A percentile compares a stretch with the other conserved stretches of the same genome.
phyloP scores from a whole-genome alignment of 1,284 basidiomycete genomes.

The Marasmius sp. region DNA sequence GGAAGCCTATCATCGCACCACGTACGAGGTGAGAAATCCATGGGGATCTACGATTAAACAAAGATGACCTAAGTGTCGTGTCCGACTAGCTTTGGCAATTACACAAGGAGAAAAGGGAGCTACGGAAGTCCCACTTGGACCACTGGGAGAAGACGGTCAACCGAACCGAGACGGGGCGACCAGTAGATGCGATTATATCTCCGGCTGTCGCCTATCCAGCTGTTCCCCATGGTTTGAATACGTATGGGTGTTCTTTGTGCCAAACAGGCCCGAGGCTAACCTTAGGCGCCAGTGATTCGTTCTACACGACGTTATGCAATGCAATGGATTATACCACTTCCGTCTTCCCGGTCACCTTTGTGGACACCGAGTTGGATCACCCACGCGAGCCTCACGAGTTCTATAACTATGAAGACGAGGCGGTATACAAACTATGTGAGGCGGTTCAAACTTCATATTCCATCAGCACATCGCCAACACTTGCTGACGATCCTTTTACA shows the following conservation, averaged over 20 bases:
- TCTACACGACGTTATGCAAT: constrained; percentile 66
- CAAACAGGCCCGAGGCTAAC: not conserved
- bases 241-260: constrained; percentile 21
- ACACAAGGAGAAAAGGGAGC: constrained; percentile 40
- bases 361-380: constrained; percentile 45
- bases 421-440: constrained; percentile 58
- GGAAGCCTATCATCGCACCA: constrained; percentile 28
- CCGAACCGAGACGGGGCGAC: constrained; percentile 57
- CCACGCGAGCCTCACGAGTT: constrained; percentile 45
- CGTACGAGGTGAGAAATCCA: constrained; percentile 31
- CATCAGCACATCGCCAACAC: constrained; percentile 23
- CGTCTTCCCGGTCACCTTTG: constrained; percentile 62
- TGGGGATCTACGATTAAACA: not conserved
- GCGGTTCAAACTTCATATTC: constrained; percentile 20
- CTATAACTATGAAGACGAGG: constrained; percentile 51
- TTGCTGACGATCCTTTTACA: constrained; percentile 35
- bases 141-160: constrained; percentile 54
- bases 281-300: constrained; percentile 30
- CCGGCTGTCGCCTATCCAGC: constrained; percentile 53
- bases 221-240: constrained; percentile 48
- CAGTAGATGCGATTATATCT: constrained; percentile 61
- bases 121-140: constrained; percentile 43
- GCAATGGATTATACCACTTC: constrained; percentile 61
- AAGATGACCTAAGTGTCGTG: constrained; percentile 3
- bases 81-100: constrained; percentile 53